These are phyloP conservation scores for Acanthamoeba lenticulata DNA, from an alignment of 208 protist species.

Conservation along the genomic window DNA sequence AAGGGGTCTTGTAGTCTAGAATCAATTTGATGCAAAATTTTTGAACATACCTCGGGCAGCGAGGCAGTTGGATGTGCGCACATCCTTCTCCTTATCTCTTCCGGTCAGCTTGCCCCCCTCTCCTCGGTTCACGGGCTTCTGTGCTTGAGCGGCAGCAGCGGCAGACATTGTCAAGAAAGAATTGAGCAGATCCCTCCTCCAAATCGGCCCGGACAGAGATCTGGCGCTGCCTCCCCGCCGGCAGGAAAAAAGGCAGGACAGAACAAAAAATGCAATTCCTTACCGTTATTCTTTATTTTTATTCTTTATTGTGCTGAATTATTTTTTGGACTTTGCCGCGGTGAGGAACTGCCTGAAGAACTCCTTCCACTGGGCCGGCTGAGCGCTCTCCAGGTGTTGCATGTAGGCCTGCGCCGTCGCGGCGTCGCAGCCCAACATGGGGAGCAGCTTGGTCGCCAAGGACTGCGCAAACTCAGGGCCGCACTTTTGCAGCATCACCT, in stretches of 20 bases:
- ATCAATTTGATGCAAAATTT: background rate
- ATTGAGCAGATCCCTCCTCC: background rate
- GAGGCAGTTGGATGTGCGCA: slow-evolving; percentile 93
- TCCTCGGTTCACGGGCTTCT: slow-evolving; percentile 49
- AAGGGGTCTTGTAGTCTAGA: background rate
- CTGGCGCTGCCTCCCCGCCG: background rate
- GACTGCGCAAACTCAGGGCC: slow-evolving; percentile 8
- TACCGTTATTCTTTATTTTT: background rate
- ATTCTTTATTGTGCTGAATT: background rate
- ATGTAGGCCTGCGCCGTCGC: background rate
- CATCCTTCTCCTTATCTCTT: slow-evolving; percentile 92
- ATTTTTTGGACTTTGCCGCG: background rate
- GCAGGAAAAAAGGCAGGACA: background rate
- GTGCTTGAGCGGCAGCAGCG: slow-evolving; percentile 51
- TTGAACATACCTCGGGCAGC: slow-evolving; percentile 91
- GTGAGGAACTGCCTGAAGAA: slow-evolving; percentile 44
- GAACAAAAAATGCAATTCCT: no score
- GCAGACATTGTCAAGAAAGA: background rate
- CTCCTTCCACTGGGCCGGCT: slow-evolving; percentile 20
- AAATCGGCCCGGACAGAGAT: background rate
- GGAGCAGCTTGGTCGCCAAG: background rate
- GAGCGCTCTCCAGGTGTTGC: background rate
- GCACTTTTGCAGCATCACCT: slow-evolving; percentile 35
- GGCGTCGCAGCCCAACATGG: slow-evolving; percentile 15
- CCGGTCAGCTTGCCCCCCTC: slow-evolving; percentile 65